Percentiles rank a stretch among this genome's conserved stretches.
phyloP scores from a whole-genome alignment of 192 early-diverging fungal genomes.

The Rhizoclosmatium globosum region DNA sequence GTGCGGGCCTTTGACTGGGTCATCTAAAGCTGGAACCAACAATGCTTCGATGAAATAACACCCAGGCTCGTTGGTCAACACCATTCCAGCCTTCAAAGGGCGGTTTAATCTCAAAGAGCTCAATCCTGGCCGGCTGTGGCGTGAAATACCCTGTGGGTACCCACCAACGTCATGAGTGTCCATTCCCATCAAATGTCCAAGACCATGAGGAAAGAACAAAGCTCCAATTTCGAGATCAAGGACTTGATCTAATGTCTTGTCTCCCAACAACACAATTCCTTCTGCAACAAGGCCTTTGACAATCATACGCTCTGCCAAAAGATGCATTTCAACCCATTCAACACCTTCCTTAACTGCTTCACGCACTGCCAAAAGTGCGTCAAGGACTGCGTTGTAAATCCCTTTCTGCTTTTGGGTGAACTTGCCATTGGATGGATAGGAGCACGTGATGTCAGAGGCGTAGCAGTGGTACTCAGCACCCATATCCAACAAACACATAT shows the following conservation, averaged over 20 bases:
- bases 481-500: slow-evolving; percentile 70
- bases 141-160: slow-evolving; percentile 72
- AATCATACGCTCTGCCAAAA: slow-evolving; percentile 68
- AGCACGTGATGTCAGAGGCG: slow-evolving; percentile 90
- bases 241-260: slow-evolving; percentile 63
- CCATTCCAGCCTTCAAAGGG: slow-evolving; percentile 78
- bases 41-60: slow-evolving; percentile 90
- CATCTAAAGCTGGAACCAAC: slow-evolving; percentile 57
- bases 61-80: slow-evolving; percentile 93
- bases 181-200: slow-evolving; percentile 83
- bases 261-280: slow-evolving; percentile 71
- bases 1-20: slow-evolving; percentile 63
- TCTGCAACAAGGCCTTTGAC: slow-evolving; percentile 72
- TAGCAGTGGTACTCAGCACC: slow-evolving; percentile 78
- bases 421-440: slow-evolving; percentile 80
- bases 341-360: slow-evolving; percentile 70
- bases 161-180: slow-evolving; percentile 71
- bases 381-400: slow-evolving; percentile 84
- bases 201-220: slow-evolving; percentile 91
- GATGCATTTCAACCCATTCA: slow-evolving; percentile 88
- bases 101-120: slow-evolving; percentile 81
- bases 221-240: slow-evolving; percentile 74
- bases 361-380: slow-evolving; percentile 81
- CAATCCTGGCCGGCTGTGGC: slow-evolving; percentile 75
- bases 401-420: slow-evolving; percentile 74